Base-by-base conservation (phyloP, 148 eudicot species). In the Dianthus caryophyllus region DNA sequence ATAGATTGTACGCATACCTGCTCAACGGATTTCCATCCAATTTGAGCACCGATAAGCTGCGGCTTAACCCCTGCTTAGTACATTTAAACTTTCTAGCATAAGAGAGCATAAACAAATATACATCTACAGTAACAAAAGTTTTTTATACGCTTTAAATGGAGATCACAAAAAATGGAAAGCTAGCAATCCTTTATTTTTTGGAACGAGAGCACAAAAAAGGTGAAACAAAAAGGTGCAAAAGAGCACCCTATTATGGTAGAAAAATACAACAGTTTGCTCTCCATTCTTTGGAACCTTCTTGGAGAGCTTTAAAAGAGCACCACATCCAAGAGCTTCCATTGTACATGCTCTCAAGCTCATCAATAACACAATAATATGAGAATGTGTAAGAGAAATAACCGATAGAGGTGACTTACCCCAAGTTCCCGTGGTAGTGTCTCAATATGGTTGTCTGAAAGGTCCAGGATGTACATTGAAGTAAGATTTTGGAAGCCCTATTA, bases 1-100 rank as follows among this genome's bases (percentile, higher is more conserved):
- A 31, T 22, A 24, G 25, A 55, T 27, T 5, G 38, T 66, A 75
- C 21, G 27, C 41, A 15, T 77, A 94, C 99, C 96, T 94, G 84
- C 97, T 84, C 70, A 94, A 61, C 56, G 99, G 96, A 73, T 94
- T 94, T 70, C 99, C 99, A 57, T 83, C 96, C 64, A 94, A 85
- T 78, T 84, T 88, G 73, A 94, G 78, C 56, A 84, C 96, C 73
- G 90, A 97, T 70, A 94, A 83, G 75, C 69, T 84, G 53, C n/a
- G 88, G 79, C 83, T 94, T 74, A 90, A 71, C 43, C 99, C 99
- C 99, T 94, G 88, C 70, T 68, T 72, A 75, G 75, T 30, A 74
- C 73, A 71, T 51, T 43, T 17, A 58, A 17, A 16, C n/a, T n/a
- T n/a, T n/a, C n/a, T n/a, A n/a, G n/a, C n/a, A n/a, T n/a, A n/a